These are phyloP conservation scores for Grosmannia huntii DNA, from an alignment of 2,329 filamentous ascomycete genomes.

Conservation along the genomic window DNA sequence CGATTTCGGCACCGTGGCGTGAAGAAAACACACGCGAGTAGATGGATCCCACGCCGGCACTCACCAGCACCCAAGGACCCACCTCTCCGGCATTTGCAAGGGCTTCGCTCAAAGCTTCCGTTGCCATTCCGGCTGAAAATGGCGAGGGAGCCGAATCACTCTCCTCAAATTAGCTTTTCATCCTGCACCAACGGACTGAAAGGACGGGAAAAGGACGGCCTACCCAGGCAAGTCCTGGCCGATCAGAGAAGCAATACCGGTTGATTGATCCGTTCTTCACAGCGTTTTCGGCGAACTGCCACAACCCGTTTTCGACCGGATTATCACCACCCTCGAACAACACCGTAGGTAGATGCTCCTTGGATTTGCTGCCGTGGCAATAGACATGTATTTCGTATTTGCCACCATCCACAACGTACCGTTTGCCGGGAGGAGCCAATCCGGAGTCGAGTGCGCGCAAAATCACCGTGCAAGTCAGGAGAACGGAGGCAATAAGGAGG, in stretches of 20 bases:
- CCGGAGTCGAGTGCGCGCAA: conserved; percentile 70
- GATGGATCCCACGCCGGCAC: conserved; percentile 74
- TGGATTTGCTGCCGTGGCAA: conserved; percentile 62
- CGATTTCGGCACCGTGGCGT: conserved; percentile 61
- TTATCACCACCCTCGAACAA: conserved; percentile 74
- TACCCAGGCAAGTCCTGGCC: conserved; percentile 73
- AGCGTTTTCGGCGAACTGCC: conserved; percentile 65
- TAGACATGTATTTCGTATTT: conserved; percentile 82
- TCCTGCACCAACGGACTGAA: too few relatives aligned
- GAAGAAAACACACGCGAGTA: conserved; percentile 87
- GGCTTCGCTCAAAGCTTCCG: conserved; percentile 77
- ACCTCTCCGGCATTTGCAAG: conserved; percentile 67
- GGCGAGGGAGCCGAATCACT: conserved; percentile 87
- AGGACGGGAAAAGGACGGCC: conserved; percentile 7
- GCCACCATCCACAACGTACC: conserved; percentile 68
- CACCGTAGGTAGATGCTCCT: conserved; percentile 58
- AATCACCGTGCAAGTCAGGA: conserved; percentile 69
- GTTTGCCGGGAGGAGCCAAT: conserved; percentile 58
- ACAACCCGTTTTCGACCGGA: conserved; percentile 66
- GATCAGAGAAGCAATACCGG: conserved; percentile 91
- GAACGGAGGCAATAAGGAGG: conserved; percentile 53
- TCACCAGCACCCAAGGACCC: conserved; percentile 80
- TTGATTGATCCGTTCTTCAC: conserved; percentile 69
- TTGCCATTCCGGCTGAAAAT: conserved; percentile 84
- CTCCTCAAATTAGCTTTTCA: conserved; percentile 15